These are phyloP conservation scores for Colletotrichum spinosum DNA, from an alignment of 2,329 filamentous ascomycete species.

Conservation along the genomic window DNA sequence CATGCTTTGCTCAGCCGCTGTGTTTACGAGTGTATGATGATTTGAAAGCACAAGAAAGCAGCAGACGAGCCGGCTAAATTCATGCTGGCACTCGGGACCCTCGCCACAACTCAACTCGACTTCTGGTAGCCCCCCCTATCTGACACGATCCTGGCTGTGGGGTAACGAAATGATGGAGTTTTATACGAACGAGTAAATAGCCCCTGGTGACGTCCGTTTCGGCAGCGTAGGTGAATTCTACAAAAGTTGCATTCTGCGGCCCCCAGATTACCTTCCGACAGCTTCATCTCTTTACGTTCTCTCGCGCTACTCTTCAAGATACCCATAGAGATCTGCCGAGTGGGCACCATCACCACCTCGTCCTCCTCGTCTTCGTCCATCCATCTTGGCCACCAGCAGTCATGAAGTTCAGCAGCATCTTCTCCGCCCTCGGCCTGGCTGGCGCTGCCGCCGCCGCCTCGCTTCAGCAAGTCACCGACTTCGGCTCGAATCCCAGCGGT, in stretches of 20 bases:
- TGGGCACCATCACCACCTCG: conserved; percentile 1
- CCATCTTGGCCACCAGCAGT: neutral
- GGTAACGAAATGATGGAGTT: conserved; percentile 29
- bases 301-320: neutral
- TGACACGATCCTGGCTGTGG: conserved; percentile 24
- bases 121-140: conserved; percentile 5
- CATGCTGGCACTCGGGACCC: neutral
- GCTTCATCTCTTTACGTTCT: neutral
- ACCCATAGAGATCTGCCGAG: neutral
- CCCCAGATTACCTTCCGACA: neutral
- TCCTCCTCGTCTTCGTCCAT: neutral
- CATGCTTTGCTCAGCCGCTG: neutral
- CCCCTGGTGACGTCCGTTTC: neutral
- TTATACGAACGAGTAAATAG: conserved; percentile 1
- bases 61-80: conserved; percentile 27
- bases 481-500: conserved; percentile 44
- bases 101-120: neutral
- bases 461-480: conserved; percentile 44
- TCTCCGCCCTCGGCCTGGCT: conserved; percentile 38
- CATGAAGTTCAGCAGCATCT: conserved; percentile 34
- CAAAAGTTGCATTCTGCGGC: conserved; percentile 13
- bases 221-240: conserved; percentile 12
- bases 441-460: conserved; percentile 39
- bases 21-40: neutral
- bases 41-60: too few relatives aligned